phyloP scores from a whole-genome alignment of 257 asterid species.

The Rhazya stricta region DNA sequence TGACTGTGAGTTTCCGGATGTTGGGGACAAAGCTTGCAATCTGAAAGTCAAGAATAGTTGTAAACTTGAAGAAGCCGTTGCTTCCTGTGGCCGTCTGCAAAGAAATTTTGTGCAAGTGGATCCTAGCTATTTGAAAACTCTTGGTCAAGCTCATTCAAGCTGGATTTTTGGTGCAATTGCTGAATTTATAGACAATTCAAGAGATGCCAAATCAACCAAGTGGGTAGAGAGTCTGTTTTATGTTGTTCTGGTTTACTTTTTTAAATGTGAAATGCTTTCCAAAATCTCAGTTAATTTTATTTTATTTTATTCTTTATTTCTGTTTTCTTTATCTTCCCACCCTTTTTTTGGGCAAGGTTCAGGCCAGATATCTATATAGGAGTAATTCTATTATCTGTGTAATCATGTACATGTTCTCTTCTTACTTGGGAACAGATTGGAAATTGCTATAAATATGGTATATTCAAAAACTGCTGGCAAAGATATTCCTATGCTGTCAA shows the following conservation, averaged over 20 bases:
- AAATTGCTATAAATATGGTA: slow-evolving; percentile 42
- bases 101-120: slow-evolving; percentile 52
- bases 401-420: slow-evolving; percentile 14
- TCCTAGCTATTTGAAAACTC: slow-evolving; percentile 70
- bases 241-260: not conserved
- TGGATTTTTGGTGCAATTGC: slow-evolving; percentile 92
- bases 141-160: slow-evolving; percentile 77
- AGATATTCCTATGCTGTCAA: slow-evolving; percentile 64
- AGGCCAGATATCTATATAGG: not conserved
- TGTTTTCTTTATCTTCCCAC: not conserved
- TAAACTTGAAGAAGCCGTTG: slow-evolving; percentile 25
- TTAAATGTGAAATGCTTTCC: not conserved
- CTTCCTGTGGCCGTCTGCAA: slow-evolving; percentile 18
- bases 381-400: not conserved
- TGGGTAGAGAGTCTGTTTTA: slow-evolving; percentile 30
- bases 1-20: slow-evolving; percentile 21
- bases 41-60: slow-evolving; percentile 24
- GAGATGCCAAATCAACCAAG: slow-evolving; percentile 79
- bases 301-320: not conserved
- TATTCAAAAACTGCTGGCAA: slow-evolving; percentile 37
- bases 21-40: slow-evolving; percentile 27
- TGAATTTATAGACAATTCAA: slow-evolving; percentile 75
- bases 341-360: not conserved
- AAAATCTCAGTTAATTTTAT: not conserved
- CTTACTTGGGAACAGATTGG: slow-evolving; percentile 39